Conservation (phyloP, 2,329 filamentous ascomycete genomes). For the Zasmidium angulare region DNA sequence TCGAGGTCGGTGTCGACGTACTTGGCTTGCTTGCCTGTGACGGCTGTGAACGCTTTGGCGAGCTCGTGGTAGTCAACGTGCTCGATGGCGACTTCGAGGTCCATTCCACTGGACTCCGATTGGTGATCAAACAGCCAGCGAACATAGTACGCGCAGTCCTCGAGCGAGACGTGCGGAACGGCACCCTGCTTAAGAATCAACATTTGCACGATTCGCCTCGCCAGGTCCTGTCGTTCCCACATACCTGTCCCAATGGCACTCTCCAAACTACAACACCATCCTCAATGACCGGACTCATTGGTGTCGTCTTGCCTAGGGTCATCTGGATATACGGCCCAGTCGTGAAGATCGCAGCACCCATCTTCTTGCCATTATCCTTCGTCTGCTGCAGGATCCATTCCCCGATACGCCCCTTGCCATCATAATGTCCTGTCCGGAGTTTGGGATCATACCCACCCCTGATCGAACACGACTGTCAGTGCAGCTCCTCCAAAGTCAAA, state of each 20-base stretch:
- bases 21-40: slow-evolving; percentile 34
- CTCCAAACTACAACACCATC: slow-evolving; percentile 28
- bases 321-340: slow-evolving; percentile 37
- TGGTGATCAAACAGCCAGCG: slow-evolving; percentile 34
- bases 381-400: slow-evolving; percentile 31
- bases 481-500: neutral
- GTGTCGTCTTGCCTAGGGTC: slow-evolving; percentile 20
- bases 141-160: slow-evolving; percentile 31
- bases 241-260: slow-evolving; percentile 24
- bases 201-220: too few relatives aligned
- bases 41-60: slow-evolving; percentile 32
- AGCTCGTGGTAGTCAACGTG: slow-evolving; percentile 32
- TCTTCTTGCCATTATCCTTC: slow-evolving; percentile 21
- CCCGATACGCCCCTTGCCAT: slow-evolving; percentile 39
- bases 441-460: slow-evolving; percentile 45
- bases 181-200: slow-evolving; percentile 17
- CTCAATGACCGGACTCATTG: slow-evolving; percentile 27
- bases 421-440: slow-evolving; percentile 51
- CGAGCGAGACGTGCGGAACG: slow-evolving; percentile 29
- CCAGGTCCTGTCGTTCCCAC: neutral
- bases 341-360: slow-evolving; percentile 33
- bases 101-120: slow-evolving; percentile 25
- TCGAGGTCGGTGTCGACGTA: slow-evolving; percentile 30
- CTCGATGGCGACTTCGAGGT: slow-evolving; percentile 31
- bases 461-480: slow-evolving; percentile 1